Conservation (phyloP, 169 alveolate genomes). For the Plasmodium malariae region DNA sequence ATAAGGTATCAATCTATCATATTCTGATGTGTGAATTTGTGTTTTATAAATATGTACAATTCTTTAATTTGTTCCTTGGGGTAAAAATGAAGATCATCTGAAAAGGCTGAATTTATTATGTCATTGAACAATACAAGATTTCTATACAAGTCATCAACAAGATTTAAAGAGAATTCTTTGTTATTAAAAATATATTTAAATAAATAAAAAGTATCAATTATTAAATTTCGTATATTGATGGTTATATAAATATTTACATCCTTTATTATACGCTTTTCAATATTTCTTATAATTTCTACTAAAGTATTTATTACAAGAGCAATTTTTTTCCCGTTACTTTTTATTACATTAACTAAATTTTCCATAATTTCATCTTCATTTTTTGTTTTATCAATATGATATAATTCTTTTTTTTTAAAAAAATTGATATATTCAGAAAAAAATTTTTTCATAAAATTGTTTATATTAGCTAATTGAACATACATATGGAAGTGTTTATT, state of each 20-base stretch:
- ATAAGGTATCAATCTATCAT: constrained; percentile 14
- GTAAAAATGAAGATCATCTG: constrained; percentile 50
- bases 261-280: constrained; percentile 43
- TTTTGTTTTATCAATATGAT: constrained; percentile 46
- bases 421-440: constrained; percentile 59
- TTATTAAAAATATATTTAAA: constrained; percentile 60
- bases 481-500: constrained; percentile 68
- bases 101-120: constrained; percentile 22
- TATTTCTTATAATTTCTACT: constrained; percentile 46
- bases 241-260: constrained; percentile 40
- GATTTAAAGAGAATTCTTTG: constrained; percentile 31
- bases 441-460: constrained; percentile 57
- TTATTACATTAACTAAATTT: constrained; percentile 45
- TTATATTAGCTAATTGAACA: constrained; percentile 59
- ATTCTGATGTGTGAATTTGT: constrained; percentile 50
- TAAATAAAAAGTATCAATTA: constrained; percentile 54
- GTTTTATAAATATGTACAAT: constrained; percentile 36
- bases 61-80: constrained; percentile 74
- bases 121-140: constrained; percentile 24
- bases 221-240: constrained; percentile 57
- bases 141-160: constrained; percentile 58
- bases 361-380: constrained; percentile 75
- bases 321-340: constrained; percentile 52
- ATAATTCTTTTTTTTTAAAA: constrained; percentile 73
- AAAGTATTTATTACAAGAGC: constrained; percentile 46